phyloP scores from a whole-genome alignment of 73 alveolate genomes.

The Blepharisma japonicum region DNA sequence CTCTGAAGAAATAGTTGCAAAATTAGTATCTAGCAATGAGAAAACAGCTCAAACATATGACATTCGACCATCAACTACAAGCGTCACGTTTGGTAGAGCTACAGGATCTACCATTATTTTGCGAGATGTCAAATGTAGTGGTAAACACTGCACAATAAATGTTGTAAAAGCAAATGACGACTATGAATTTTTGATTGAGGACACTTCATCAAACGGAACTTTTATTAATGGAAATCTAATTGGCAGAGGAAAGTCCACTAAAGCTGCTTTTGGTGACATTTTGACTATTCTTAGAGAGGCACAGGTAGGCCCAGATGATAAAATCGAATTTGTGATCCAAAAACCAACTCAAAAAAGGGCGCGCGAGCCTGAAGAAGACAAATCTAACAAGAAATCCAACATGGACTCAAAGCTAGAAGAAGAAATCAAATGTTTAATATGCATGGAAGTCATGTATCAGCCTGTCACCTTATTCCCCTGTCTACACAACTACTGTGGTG shows the following conservation, averaged over 20 bases:
- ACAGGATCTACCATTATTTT: background rate
- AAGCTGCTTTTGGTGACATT: no score
- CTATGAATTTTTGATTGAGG: slow-evolving; percentile 7
- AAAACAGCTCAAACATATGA: no score
- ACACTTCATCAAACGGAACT: slow-evolving; percentile 23
- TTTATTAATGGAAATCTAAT: slow-evolving; percentile 5
- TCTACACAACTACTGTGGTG: slow-evolving; percentile 88
- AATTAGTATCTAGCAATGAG: no score
- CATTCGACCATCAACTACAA: no score
- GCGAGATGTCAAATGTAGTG: slow-evolving; percentile 21
- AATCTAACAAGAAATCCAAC: background rate
- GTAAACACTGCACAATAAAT: background rate
- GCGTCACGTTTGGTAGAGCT: background rate
- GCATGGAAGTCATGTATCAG: slow-evolving; percentile 69
- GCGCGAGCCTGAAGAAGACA: no score
- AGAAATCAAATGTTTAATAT: slow-evolving; percentile 67
- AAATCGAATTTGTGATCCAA: background rate
- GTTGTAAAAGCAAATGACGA: background rate
- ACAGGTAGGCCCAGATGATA: background rate
- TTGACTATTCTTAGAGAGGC: no score
- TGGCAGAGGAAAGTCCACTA: no score
- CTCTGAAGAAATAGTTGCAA: no score
- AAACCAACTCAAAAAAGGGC: no score
- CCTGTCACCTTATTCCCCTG: slow-evolving; percentile 84
- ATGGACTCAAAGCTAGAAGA: slow-evolving; percentile 48